Evolutionary conservation across 1,139 yeast genomes (phyloP), one percentile per base, ranked within the genome.

Genomic region (Pichia sorboxylosa): DNA sequence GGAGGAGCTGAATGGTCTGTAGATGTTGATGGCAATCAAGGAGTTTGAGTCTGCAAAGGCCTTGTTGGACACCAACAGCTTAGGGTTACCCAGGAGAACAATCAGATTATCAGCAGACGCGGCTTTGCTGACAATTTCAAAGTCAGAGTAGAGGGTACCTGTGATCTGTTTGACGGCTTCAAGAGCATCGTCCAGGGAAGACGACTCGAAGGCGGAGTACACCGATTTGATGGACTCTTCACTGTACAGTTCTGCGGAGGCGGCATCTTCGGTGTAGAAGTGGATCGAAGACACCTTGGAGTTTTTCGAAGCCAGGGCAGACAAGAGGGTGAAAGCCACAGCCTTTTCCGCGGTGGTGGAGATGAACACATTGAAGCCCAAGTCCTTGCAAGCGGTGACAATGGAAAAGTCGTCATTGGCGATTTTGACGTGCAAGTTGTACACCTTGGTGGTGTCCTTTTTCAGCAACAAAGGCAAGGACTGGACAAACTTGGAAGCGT

Each of bases 351-450:
- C 54, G 27, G 64, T 59, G 45, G 71, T 75, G 9, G 94, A 80
- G 34, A 84, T 66, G 39, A 84, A 55, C 19, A 80, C 63, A 9
- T 76, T 69, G 43, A 64, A 67, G 14, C 73, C 72, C 31, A 79
- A 63, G 54, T 83, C 92, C 49, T 87, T 73, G 44, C 82, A 62
- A 9, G 83, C 69, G 13, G 87, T 63, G 22, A 82, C 69, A 21
- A 70, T 60, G 8, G 80, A 69, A 51, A 63, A 82, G 52, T 84
- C 94, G 42, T 64, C 64, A 35, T 61, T 55, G 26, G 59, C 39
- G 38, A 80, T 55, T 41, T 72, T 73, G 28, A 76, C 74, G 46
- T 77, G 82, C 35, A 80, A 57, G 10, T 81, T 80, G 18, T 69
- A 63, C 17, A 36, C 34, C 3, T 71, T 63, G 19, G 52, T 45